phyloP scores from a whole-genome alignment of 768 basidiomycete species.

The Leccinum longicurvipes region DNA sequence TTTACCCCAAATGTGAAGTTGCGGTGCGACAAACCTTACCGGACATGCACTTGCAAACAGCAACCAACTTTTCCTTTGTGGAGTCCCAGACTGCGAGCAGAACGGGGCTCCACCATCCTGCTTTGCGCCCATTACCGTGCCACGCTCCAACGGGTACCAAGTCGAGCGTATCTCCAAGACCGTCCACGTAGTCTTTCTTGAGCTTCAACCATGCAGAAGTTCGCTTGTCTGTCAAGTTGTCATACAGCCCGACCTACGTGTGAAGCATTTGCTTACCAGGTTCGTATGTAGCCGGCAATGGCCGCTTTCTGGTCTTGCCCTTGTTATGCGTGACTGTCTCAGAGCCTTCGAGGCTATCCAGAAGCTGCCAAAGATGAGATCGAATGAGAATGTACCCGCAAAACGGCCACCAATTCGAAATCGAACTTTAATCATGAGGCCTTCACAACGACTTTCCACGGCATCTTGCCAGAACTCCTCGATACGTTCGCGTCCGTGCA shows the following conservation, averaged over 20 bases:
- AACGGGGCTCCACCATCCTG: constrained; percentile 90
- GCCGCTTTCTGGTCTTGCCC: constrained; percentile 52
- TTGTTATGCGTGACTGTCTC: constrained; percentile 35
- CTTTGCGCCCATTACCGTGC: constrained; percentile 89
- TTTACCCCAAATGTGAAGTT: background rate
- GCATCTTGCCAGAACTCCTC: constrained; percentile 76
- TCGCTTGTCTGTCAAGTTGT: constrained; percentile 57
- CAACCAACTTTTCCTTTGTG: constrained; percentile 58
- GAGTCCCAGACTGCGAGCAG: constrained; percentile 75
- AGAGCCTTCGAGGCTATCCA: constrained; percentile 51
- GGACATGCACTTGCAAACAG: constrained; percentile 89
- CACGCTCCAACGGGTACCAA: constrained; percentile 77
- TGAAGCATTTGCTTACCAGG: constrained; percentile 41
- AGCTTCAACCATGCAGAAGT: constrained; percentile 87
- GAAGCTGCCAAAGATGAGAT: constrained; percentile 43
- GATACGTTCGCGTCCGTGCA: constrained; percentile 56
- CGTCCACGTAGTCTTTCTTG: constrained; percentile 88
- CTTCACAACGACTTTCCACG: constrained; percentile 78
- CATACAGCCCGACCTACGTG: background rate
- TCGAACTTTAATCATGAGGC: constrained; percentile 87
- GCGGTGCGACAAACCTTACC: constrained; percentile 40
- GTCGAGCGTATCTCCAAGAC: constrained; percentile 73
- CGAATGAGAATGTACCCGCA: background rate
- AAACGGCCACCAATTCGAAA: background rate
- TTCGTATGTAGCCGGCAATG: constrained; percentile 83